Conservation (phyloP, 208 protist species). For the Trypanosoma grayi region DNA sequence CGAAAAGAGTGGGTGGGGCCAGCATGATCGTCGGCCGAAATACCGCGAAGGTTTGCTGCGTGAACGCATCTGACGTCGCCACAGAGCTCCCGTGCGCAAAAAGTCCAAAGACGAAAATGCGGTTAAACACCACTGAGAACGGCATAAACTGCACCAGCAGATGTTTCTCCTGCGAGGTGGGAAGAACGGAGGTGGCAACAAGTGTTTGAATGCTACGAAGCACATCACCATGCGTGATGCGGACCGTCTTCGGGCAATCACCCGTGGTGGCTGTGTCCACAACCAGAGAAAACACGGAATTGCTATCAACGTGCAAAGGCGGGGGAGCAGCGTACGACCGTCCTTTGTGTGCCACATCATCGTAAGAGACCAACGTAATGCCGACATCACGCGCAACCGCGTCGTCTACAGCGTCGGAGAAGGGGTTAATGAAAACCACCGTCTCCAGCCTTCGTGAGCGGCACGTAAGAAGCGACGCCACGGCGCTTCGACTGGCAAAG, state of each 20-base stretch:
- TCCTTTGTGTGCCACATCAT: slow-evolving; percentile 61
- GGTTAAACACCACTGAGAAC: slow-evolving; percentile 70
- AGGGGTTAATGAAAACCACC: slow-evolving; percentile 64
- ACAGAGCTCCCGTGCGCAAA: slow-evolving; percentile 73
- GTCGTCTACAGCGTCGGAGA: slow-evolving; percentile 51
- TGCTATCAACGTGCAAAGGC: not conserved
- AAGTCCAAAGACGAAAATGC: slow-evolving; percentile 68
- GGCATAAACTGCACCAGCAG: slow-evolving; percentile 76
- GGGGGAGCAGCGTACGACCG: slow-evolving; percentile 28
- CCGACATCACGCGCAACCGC: slow-evolving; percentile 72
- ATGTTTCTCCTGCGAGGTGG: slow-evolving; percentile 49
- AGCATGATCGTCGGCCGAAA: slow-evolving; percentile 78
- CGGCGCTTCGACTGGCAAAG: slow-evolving; percentile 52
- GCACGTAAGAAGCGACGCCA: slow-evolving; percentile 68
- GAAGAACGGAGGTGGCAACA: slow-evolving; percentile 58
- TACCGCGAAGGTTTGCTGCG: slow-evolving; percentile 49
- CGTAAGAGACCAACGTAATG: slow-evolving; percentile 68
- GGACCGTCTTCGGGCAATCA: slow-evolving; percentile 32
- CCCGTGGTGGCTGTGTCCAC: slow-evolving; percentile 43
- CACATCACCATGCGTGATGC: slow-evolving; percentile 63
- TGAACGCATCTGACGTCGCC: slow-evolving; percentile 38
- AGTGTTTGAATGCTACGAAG: slow-evolving; percentile 65
- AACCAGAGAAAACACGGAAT: slow-evolving; percentile 57
- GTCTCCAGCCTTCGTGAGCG: slow-evolving; percentile 74
- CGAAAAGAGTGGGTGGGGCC: slow-evolving; percentile 68